These are phyloP conservation scores for Chlorella sp. DNA, from an alignment of 139 green algal genomes.

Conservation along the genomic window DNA sequence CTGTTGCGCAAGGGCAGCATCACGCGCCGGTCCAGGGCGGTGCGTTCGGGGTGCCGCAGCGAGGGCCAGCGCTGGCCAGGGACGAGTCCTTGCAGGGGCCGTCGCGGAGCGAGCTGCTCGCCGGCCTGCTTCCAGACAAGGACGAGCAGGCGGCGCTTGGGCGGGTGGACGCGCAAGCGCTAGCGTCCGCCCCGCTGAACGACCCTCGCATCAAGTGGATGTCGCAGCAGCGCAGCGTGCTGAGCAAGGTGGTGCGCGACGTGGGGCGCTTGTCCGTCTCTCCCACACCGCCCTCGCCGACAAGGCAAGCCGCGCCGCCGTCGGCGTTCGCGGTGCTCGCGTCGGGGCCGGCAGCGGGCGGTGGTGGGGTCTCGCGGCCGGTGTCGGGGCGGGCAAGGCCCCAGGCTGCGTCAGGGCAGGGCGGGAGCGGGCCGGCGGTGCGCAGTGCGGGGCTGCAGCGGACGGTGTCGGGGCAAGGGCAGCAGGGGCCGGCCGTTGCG, in stretches of 20 bases:
- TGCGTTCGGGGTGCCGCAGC: too few relatives aligned
- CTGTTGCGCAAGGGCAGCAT: too few relatives aligned
- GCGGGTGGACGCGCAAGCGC: neutral
- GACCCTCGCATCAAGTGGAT: neutral
- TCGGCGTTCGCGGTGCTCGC: too few relatives aligned
- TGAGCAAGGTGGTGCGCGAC: neutral
- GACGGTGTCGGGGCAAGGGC: neutral
- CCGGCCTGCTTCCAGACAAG: neutral
- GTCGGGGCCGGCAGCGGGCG: neutral
- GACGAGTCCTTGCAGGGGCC: neutral
- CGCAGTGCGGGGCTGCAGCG: neutral
- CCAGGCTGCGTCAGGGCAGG: neutral
- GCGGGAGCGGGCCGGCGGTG: neutral
- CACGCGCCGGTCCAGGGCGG: too few relatives aligned
- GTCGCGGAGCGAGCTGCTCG: too few relatives aligned
- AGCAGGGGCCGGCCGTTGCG: neutral
- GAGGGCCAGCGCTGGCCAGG: neutral
- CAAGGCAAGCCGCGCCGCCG: too few relatives aligned
- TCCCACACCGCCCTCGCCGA: too few relatives aligned
- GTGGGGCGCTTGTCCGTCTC: neutral
- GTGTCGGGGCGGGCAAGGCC: neutral
- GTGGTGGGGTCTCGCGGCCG: neutral
- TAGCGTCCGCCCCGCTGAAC: neutral
- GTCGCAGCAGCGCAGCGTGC: neutral
- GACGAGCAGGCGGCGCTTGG: neutral